Evolutionary conservation across 2,329 filamentous ascomycete genomes (phyloP).

Genomic region (Aureobasidium sp.): DNA sequence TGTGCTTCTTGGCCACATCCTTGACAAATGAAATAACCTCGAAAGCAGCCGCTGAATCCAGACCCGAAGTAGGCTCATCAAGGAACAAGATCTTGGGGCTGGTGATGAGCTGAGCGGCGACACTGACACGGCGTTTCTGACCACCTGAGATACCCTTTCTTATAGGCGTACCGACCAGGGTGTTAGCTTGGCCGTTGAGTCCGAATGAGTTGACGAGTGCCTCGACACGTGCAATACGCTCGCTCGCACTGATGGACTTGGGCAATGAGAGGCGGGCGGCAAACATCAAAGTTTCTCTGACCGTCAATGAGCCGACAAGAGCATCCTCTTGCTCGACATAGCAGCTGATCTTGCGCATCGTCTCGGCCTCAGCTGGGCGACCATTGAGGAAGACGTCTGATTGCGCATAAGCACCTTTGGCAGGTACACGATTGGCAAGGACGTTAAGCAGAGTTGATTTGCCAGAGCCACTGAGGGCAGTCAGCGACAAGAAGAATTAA

Average conservation of each 20-base stretch:
- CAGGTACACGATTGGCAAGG: conserved; percentile 56
- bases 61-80: conserved; percentile 75
- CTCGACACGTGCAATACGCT: conserved; percentile 57
- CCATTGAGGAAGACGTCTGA: conserved; percentile 60
- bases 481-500: conserved; percentile 11
- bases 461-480: conserved; percentile 46
- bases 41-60: conserved; percentile 69
- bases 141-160: conserved; percentile 78
- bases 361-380: conserved; percentile 41
- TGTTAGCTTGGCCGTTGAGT: conserved; percentile 59
- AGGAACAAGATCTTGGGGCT: conserved; percentile 74
- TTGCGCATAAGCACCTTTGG: conserved; percentile 47
- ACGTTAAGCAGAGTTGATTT: conserved; percentile 82
- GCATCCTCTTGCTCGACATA: conserved; percentile 89
- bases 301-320: conserved; percentile 71
- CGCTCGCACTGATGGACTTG: conserved; percentile 45
- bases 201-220: conserved; percentile 66
- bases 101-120: conserved; percentile 76
- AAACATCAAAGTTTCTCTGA: conserved; percentile 72
- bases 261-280: conserved; percentile 60
- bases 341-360: conserved; percentile 59
- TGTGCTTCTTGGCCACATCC: conserved; percentile 58
- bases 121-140: conserved; percentile 73
- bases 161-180: conserved; percentile 73
- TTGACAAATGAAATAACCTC: conserved; percentile 72